phyloP scores from a whole-genome alignment of 345 rosid genomes.

The Citrus sp. region DNA sequence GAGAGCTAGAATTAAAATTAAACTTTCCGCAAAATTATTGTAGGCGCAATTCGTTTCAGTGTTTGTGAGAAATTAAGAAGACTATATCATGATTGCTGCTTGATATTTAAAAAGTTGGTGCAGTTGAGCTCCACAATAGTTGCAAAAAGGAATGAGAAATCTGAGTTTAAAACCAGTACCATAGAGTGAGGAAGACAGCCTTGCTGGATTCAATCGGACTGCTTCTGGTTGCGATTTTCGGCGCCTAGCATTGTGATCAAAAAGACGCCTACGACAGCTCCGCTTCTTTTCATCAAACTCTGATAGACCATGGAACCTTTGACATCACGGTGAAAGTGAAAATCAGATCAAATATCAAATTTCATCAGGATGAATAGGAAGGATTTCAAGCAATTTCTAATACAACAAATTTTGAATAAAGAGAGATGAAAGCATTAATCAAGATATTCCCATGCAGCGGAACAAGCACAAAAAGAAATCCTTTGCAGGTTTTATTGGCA shows the following conservation, averaged over 20 bases:
- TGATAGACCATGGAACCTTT: constrained; percentile 79
- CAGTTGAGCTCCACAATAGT: background rate
- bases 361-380: background rate
- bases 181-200: constrained; percentile 39
- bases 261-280: constrained; percentile 87
- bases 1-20: background rate
- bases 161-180: constrained; percentile 41
- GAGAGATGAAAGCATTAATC: background rate
- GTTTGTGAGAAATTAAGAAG: background rate
- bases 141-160: background rate
- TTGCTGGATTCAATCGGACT: constrained; percentile 41
- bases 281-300: constrained; percentile 95
- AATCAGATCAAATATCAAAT: constrained; percentile 2
- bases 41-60: background rate
- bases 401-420: background rate
- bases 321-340: constrained; percentile 12
- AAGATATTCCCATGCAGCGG: background rate
- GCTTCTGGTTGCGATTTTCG: constrained; percentile 80
- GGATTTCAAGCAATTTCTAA: background rate
- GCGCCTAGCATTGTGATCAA: constrained; percentile 96
- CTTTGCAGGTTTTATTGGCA: constrained; percentile 2
- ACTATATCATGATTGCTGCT: background rate
- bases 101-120: background rate
- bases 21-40: background rate
- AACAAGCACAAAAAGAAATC: background rate